Percentiles rank a stretch among this genome's conserved stretches.
These are phyloP conservation scores for Botryotinia globosa DNA, from an alignment of 2,329 filamentous ascomycete species.

Conservation along the genomic window DNA sequence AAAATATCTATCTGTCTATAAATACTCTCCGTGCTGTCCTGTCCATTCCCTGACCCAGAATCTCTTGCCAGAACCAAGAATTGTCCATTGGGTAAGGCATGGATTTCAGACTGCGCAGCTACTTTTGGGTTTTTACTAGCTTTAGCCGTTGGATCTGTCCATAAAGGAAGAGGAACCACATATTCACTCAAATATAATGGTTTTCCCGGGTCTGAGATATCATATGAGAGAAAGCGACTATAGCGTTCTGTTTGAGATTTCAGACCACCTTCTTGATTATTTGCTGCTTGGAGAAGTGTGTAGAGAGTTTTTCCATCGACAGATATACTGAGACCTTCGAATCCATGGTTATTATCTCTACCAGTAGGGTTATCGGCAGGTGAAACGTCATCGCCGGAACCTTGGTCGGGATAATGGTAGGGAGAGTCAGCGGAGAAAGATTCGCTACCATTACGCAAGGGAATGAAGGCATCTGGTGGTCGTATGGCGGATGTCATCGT, in stretches of 20 bases:
- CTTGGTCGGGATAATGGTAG: conserved; percentile 51
- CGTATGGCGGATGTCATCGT: conserved; percentile 61
- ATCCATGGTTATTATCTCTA: conserved; percentile 71
- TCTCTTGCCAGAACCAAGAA: conserved; percentile 68
- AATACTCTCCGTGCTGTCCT: conserved; percentile 49
- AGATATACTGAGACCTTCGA: conserved; percentile 65
- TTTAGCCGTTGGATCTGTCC: conserved; percentile 45
- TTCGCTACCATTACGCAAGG: conserved; percentile 57
- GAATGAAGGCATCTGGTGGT: conserved; percentile 63
- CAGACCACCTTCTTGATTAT: conserved; percentile 59
- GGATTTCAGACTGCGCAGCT: conserved; percentile 67
- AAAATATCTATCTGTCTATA: conserved; percentile 71
- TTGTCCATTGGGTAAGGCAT: conserved; percentile 59
- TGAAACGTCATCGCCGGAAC: conserved; percentile 44
- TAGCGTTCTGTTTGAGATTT: conserved; percentile 54
- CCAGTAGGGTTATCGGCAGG: conserved; percentile 60
- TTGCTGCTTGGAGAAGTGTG: conserved; percentile 63
- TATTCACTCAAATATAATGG: conserved; percentile 58
- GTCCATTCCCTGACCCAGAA: conserved; percentile 56
- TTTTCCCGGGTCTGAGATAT: conserved; percentile 46
- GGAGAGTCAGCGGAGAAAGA: conserved; percentile 64
- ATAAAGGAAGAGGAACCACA: conserved; percentile 63
- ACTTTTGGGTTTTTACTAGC: conserved; percentile 49
- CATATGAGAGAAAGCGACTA: conserved; percentile 62
- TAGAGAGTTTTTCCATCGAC: conserved; percentile 62